Conservation (phyloP, 495 filamentous ascomycete species). For the Parathielavia appendiculata region DNA sequence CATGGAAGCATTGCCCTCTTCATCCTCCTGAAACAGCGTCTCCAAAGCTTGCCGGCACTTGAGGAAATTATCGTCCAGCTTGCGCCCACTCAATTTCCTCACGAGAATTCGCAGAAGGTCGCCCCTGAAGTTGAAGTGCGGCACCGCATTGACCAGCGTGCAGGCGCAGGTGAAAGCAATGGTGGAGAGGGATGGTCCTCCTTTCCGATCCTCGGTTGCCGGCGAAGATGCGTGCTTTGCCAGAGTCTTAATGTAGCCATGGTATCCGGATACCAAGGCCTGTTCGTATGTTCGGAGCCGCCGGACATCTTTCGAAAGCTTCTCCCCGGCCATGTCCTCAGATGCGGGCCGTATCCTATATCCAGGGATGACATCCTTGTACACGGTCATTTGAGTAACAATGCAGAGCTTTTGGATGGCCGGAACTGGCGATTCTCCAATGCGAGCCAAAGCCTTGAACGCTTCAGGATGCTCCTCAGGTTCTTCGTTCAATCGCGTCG, state of each 20-base stretch:
- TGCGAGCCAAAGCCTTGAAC: conserved; percentile 69
- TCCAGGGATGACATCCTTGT: conserved; percentile 91
- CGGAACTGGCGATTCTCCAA: conserved; percentile 62
- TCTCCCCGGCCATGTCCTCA: conserved; percentile 65
- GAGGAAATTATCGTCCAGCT: conserved; percentile 63
- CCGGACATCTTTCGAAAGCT: conserved; percentile 87
- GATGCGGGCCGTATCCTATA: conserved; percentile 83
- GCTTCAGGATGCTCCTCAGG: conserved; percentile 82
- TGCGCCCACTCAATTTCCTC: conserved; percentile 66
- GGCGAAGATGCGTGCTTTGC: conserved; percentile 53
- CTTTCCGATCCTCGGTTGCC: conserved; percentile 29
- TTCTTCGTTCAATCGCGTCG: conserved; percentile 77
- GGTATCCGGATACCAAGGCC: conserved; percentile 71
- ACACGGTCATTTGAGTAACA: conserved; percentile 82
- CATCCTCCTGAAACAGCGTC: conserved; percentile 76
- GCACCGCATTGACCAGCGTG: conserved; percentile 67
- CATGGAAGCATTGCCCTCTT: conserved; percentile 79
- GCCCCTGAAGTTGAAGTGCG: conserved; percentile 92
- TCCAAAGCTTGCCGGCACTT: conserved; percentile 78
- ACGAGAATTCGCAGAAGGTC: conserved; percentile 85
- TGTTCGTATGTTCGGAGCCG: conserved; percentile 78
- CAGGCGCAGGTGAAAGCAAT: conserved; percentile 84
- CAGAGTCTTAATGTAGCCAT: conserved; percentile 72
- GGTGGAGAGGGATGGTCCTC: conserved; percentile 47
- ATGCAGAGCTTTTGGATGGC: conserved; percentile 79